Evolutionary conservation across 164 flowering plant species (phyloP), one percentile per base, ranked within the genome.

Genomic region (Liquidambar formosana): DNA sequence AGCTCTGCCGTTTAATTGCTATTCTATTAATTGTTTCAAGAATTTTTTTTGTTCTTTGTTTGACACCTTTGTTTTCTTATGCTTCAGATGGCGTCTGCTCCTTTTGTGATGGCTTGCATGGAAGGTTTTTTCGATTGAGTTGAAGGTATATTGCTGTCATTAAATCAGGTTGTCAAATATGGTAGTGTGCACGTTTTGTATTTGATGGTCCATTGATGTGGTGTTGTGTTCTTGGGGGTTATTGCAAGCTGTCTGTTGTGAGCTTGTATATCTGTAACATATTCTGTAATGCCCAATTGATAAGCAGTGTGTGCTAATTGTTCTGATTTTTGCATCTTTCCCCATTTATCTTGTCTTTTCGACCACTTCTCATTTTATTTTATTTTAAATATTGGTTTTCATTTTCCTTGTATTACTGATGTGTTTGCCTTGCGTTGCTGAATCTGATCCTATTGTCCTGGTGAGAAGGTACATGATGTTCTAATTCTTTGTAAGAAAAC

Each of bases 181-280:
- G 10, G 62, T 77, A 21, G 65, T 54, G 52, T 48, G 70, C 46
- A 69, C 52, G 68, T 66, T 64, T 72, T 46, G 38, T 38, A 63
- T 57, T 26, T 41, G 59, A 64, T 67, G 6, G 56, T 49, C 33
- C 25, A 49, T 44, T 71, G 56, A 26, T 27, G 15, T 51, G n/a
- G 15, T 51, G 21, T 64, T 57, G 66, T 53, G 53, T 18, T n/a
- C 59, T 56, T 57, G 41, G 25, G n/a, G 47, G 52, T 61, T 57
- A 10, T 52, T 65, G 77, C 70, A 61, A 61, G 57, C 51, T 61
- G 65, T 61, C 25, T 54, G 33, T 62, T 13, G 26, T 18, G 47
- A 63, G 68, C 48, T 73, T 69, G 73, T 73, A 61, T 16, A 65
- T 70, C 41, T 76, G 76, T 77, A 73, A 15, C 65, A 66, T 63